Base-by-base conservation (phyloP, 352 stramenopile species). In the Poterioochromonas sp. region DNA sequence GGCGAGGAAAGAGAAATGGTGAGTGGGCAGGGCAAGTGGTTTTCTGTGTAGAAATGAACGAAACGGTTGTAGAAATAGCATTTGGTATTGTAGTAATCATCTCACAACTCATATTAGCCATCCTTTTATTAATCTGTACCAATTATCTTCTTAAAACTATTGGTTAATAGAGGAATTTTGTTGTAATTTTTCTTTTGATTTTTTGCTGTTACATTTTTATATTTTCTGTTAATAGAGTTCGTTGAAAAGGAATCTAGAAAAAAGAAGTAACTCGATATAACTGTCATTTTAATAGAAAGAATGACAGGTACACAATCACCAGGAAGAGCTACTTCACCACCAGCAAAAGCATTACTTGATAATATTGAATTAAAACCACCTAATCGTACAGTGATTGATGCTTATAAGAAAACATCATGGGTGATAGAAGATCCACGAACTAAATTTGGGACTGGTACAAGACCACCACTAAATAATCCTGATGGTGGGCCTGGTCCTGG, bases 371-470 rank as follows among this genome's bases (percentile, higher is more conserved):
- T 51, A 51, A 51, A 51, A 51, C 43, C 39, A 34, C 65, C 65
- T 15, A 8, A 3, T 54, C 2, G 37, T 20, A 74, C 65, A 20
- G 65, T 74, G 1, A 74, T 58, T 2, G 65, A 74, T 74, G 65
- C 65, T 8, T 74, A 34, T n/a, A 74, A 74, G 5, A n/a, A 74
- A 35, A 58, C 65, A 11, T 74, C 65, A 37, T 74, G 5, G 5
- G 11, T 35, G 34, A 15, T 54, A 26, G 53, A 74, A 54, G 65
- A 74, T 58, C 65, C 65, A 32, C 34, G 53, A 74, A 35, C n/a
- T 35, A 35, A 18, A 1, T 74, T 74, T 54, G 65, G 65, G 1
- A 58, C 65, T 40, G 40, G 65, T 58, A 37, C 39, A 54, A 18
- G 65, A 37, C 65, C 65, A 12, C 65, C 65, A 35, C 29, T 74